A percentile compares a stretch with the other conserved stretches of the same genome.
phyloP scores from a whole-genome alignment of 2,329 filamentous ascomycete species.

The Pyrenochaeta sp. region DNA sequence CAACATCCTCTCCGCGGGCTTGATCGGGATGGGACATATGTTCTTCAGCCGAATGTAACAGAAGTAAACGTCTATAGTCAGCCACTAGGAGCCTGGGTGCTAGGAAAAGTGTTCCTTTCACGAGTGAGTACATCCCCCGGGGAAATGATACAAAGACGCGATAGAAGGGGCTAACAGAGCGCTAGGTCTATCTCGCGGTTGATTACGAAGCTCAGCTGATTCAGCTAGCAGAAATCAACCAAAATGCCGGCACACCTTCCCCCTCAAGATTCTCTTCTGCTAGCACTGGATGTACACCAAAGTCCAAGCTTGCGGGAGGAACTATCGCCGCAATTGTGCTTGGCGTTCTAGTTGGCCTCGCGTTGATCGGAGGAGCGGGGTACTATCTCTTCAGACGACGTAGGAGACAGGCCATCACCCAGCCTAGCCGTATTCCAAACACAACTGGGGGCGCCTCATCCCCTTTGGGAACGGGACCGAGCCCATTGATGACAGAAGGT shows the following conservation, averaged over 20 bases:
- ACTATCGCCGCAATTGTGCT: conserved; percentile 5
- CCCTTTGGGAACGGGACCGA: neutral
- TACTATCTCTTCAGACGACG: neutral
- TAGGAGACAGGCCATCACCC: neutral
- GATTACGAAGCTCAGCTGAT: conserved; percentile 5
- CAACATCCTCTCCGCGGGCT: conserved; percentile 2
- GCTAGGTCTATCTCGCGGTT: conserved; percentile 2
- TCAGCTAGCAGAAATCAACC: neutral
- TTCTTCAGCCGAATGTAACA: neutral
- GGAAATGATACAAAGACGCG: neutral
- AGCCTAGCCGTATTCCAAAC: neutral
- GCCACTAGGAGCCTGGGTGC: conserved; percentile 1
- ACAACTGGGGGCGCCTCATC: neutral
- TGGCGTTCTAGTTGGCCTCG: neutral
- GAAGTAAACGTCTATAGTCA: conserved; percentile 1
- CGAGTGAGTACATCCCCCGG: neutral
- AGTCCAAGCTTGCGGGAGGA: neutral
- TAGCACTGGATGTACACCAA: neutral
- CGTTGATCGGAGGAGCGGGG: neutral
- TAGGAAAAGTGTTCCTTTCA: conserved; percentile 1
- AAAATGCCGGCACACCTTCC: neutral
- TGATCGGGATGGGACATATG: neutral
- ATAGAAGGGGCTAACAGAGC: neutral
- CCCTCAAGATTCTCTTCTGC: neutral
- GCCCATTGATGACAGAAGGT: neutral